Evolutionary conservation across 495 filamentous ascomycete species (phyloP).

Genomic region (Aspergillus asperescens): DNA sequence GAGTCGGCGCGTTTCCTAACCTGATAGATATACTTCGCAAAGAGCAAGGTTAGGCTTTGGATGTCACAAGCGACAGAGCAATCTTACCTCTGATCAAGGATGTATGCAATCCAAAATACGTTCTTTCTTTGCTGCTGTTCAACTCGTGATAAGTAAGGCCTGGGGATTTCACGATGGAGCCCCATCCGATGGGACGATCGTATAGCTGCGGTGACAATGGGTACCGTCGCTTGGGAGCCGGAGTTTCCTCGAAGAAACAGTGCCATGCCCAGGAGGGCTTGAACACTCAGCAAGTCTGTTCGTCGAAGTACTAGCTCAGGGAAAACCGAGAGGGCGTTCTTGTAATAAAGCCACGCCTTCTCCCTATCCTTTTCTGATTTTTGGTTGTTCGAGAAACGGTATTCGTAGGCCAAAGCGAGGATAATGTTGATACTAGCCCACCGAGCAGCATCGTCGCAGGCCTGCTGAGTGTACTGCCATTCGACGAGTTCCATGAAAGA

Average conservation of each 20-base stretch:
- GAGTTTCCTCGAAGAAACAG: constrained; percentile 93
- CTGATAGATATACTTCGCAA: constrained; percentile 66
- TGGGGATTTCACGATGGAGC: constrained; percentile 81
- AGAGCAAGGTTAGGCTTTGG: neutral
- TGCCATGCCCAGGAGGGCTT: constrained; percentile 90
- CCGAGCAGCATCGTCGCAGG: constrained; percentile 89
- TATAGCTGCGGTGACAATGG: constrained; percentile 87
- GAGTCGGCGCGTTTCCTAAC: constrained; percentile 78
- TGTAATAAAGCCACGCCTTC: constrained; percentile 86
- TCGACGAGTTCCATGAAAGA: constrained; percentile 95
- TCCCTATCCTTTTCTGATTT: constrained; percentile 82
- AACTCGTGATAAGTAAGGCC: constrained; percentile 73
- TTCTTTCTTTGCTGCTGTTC: constrained; percentile 91
- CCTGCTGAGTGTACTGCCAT: constrained; percentile 84
- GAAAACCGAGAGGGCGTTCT: constrained; percentile 89
- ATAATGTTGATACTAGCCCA: constrained; percentile 95
- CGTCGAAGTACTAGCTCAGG: constrained; percentile 88
- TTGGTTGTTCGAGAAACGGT: constrained; percentile 82
- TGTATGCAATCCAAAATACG: constrained; percentile 93
- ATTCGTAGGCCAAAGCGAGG: constrained; percentile 80
- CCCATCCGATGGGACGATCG: constrained; percentile 87
- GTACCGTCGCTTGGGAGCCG: constrained; percentile 83
- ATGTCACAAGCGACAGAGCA: neutral
- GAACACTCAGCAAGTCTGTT: constrained; percentile 87
- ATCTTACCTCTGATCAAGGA: constrained; percentile 79